Evolutionary conservation across 352 stramenopile species (phyloP).

Genomic region (Pythium scleroteichum): DNA sequence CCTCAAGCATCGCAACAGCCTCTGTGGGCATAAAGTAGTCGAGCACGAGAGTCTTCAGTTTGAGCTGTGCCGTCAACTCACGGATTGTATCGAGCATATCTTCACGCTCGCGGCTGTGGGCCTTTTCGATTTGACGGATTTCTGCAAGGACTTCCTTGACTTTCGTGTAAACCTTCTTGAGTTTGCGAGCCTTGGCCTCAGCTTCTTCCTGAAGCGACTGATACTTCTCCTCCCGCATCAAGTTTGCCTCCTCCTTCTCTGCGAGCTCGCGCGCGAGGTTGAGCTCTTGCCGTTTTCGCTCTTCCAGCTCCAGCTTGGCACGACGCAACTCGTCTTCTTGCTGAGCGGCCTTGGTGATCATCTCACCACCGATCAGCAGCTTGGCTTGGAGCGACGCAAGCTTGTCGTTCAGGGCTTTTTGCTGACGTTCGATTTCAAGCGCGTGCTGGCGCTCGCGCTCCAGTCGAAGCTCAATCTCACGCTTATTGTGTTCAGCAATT

Average conservation of each 20-base stretch:
- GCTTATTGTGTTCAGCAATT: conserved; percentile 85
- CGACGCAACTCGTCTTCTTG: conserved; percentile 94
- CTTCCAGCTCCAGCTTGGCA: conserved; percentile 92
- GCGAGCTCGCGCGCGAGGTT: conserved; percentile 90
- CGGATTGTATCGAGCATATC: conserved; percentile 95
- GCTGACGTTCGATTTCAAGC: conserved; percentile 64
- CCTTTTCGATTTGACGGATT: conserved; percentile 93
- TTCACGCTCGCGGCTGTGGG: conserved; percentile 91
- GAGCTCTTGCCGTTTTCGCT: conserved; percentile 86
- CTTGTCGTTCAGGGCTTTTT: conserved; percentile 83
- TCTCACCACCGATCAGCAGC: conserved; percentile 90
- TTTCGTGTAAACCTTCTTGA: conserved; percentile 94
- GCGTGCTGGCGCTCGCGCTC: conserved; percentile 85
- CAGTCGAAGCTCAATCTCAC: conserved; percentile 83
- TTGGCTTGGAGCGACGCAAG: conserved; percentile 92
- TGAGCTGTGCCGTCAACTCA: conserved; percentile 94
- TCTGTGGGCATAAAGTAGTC: conserved; percentile 90
- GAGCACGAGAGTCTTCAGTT: conserved; percentile 95
- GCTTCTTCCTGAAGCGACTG: conserved; percentile 92
- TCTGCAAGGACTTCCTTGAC: conserved; percentile 91
- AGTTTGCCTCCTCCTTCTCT: conserved; percentile 92
- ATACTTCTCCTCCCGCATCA: conserved; percentile 92
- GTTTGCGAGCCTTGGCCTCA: conserved; percentile 94
- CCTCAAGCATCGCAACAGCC: conserved; percentile 54
- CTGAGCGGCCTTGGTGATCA: conserved; percentile 94